Evolutionary conservation across 768 basidiomycete genomes (phyloP), one percentile per base, ranked within the genome.

Genomic region (Mycena polygramma): DNA sequence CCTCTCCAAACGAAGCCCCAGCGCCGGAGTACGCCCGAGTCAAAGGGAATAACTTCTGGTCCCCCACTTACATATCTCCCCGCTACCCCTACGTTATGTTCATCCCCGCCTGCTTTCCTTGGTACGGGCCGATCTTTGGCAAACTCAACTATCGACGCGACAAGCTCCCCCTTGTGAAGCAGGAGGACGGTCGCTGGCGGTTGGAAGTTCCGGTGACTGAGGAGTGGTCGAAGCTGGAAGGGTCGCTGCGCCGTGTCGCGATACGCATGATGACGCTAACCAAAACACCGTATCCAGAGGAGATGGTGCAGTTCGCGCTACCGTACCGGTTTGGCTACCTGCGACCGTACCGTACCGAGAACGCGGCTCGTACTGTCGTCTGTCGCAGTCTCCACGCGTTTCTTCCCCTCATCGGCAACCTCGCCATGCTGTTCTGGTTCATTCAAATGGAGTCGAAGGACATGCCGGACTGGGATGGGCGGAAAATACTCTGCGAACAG

Each of bases 391-490:
- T 41, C 11, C 37, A 45, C 17, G 41, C 57, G 17, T 59, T 59
- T 26, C 15, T 59, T 2, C 57, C 41, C 2, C 57, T 59, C 22
- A 59, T 59, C 3, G 57, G 57, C 24, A 7, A 8, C 17, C 15
- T 59, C 7, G 7, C 24, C 3, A 22, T 59, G 24, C 24, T n/a
- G 7, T 45, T 59, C 19, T 59, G 37, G 57, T 26, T 10, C 30
- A 30, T 30, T 6, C 30, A 30, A 14, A 43, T 45, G n/a, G 15
- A 41, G 41, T 15, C 2, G 41, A 10, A 15, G 10, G 15, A 10
- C 15, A 7, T 10, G 11, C 10, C 41, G 41, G 41, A 41, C 15
- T 11, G 22, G 26, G 37, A 70, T 3, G 71, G 73, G 74, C 53
- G 72, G 13, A 48, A 62, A 1, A 15, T 48, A 11, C 58, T 73